A percentile compares a stretch with the other conserved stretches of the same genome.
Conservation (phyloP, 1,284 basidiomycete species). For the Puccinia coronata region DNA sequence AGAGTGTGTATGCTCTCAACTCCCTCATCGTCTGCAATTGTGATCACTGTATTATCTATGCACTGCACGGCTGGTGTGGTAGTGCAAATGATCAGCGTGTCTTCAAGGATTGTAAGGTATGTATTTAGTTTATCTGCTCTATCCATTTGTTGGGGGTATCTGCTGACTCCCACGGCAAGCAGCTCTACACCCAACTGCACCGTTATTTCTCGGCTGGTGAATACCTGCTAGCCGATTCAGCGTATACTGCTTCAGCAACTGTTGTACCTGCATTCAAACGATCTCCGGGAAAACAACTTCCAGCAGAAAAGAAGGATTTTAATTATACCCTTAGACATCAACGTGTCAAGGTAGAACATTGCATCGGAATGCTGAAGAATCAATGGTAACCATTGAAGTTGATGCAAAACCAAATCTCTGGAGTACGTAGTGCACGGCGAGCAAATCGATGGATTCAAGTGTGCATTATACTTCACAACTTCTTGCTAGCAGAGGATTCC, state of each 20-base stretch:
- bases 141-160: too few species aligned
- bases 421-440: background rate
- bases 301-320: background rate
- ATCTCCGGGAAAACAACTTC: background rate
- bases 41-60: background rate
- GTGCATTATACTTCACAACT: constrained; percentile 6
- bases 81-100: constrained; percentile 20
- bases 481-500: background rate
- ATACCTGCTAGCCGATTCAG: constrained; percentile 32
- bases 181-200: background rate
- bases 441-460: background rate
- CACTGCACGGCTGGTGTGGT: constrained; percentile 18
- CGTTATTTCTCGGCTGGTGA: background rate
- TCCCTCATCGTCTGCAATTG: background rate
- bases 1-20: background rate
- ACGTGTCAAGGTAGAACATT: constrained; percentile 19
- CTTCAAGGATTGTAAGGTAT: background rate
- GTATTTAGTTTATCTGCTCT: background rate
- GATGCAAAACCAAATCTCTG: background rate
- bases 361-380: constrained; percentile 26
- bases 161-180: too few species aligned
- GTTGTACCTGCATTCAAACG: constrained; percentile 16
- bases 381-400: constrained; percentile 13
- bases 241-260: background rate
- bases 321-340: constrained; percentile 16